Conservation (phyloP, 2,329 filamentous ascomycete species). For the Arthrobotrys conoides region DNA sequence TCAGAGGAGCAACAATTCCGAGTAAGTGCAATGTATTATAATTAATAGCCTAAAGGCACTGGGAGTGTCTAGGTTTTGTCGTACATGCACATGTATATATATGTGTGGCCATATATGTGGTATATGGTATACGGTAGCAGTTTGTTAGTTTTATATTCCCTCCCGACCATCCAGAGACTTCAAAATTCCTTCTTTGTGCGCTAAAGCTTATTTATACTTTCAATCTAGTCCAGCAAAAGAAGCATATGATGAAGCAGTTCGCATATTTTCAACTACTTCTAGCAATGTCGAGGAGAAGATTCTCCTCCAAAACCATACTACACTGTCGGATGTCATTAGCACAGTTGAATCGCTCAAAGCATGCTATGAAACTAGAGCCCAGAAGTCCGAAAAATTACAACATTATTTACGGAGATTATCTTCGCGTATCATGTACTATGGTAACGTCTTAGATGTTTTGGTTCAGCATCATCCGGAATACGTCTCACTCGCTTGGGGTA, state of each 20-base stretch:
- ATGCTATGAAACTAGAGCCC: not conserved
- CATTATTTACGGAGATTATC: not conserved
- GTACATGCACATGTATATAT: too few relatives aligned
- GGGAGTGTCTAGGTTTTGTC: too few relatives aligned
- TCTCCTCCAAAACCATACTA: not conserved
- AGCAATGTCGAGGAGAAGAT: not conserved
- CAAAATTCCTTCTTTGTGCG: too few relatives aligned
- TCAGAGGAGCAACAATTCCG: too few relatives aligned
- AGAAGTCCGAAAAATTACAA: constrained; percentile 1
- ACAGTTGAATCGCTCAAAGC: not conserved
- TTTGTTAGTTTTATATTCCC: too few relatives aligned
- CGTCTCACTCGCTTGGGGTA: not conserved
- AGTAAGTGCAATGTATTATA: too few relatives aligned
- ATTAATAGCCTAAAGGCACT: too few relatives aligned
- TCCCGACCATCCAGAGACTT: too few relatives aligned
- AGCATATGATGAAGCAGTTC: constrained; percentile 7
- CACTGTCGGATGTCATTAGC: not conserved
- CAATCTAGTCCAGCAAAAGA: not conserved
- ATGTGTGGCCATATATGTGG: too few relatives aligned
- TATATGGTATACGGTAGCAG: too few relatives aligned
- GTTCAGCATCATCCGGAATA: constrained; percentile 11
- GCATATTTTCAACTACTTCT: not conserved
- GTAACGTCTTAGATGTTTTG: not conserved
- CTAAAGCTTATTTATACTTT: not conserved
- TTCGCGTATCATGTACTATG: constrained; percentile 10